A percentile compares a stretch with the other conserved stretches of the same genome.
phyloP scores from a whole-genome alignment of 768 basidiomycete species.

The Pleurotus eryngii region DNA sequence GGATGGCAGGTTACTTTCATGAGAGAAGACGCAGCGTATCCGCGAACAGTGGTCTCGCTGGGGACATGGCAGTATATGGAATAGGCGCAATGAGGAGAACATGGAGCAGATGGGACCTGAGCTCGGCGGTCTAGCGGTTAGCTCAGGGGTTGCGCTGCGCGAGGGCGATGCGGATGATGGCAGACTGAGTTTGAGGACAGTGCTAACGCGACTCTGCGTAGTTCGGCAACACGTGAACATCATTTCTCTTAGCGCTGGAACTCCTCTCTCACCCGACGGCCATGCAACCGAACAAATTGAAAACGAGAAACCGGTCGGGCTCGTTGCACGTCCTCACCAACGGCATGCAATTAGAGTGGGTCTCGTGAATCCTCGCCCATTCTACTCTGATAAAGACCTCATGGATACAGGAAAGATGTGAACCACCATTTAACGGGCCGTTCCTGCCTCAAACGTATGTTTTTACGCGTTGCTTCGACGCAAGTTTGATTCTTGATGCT shows the following conservation, averaged over 20 bases:
- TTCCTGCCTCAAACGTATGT: conserved; percentile 64
- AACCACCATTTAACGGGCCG: conserved; percentile 60
- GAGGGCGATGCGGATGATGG: background rate
- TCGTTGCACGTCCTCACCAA: conserved; percentile 17
- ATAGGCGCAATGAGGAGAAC: conserved; percentile 63
- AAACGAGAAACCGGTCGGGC: conserved; percentile 9
- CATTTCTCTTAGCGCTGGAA: background rate
- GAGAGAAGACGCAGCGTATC: conserved; percentile 64
- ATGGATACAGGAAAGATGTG: conserved; percentile 43
- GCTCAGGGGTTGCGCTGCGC: background rate
- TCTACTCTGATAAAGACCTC: conserved; percentile 2
- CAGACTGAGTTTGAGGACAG: background rate
- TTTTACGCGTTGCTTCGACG: background rate
- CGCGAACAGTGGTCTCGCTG: conserved; percentile 45
- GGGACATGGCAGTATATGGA: conserved; percentile 61
- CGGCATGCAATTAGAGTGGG: conserved; percentile 25
- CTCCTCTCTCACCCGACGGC: background rate
- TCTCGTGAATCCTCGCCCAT: background rate
- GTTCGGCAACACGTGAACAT: background rate
- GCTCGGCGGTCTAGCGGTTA: background rate
- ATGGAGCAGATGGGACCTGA: conserved; percentile 29
- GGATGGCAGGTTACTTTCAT: conserved; percentile 36
- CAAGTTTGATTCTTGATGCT: conserved; percentile 9
- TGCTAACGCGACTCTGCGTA: background rate
- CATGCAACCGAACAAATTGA: background rate